phyloP scores from a whole-genome alignment of 2,329 filamentous ascomycete species.

The Ceratocystis papillata region DNA sequence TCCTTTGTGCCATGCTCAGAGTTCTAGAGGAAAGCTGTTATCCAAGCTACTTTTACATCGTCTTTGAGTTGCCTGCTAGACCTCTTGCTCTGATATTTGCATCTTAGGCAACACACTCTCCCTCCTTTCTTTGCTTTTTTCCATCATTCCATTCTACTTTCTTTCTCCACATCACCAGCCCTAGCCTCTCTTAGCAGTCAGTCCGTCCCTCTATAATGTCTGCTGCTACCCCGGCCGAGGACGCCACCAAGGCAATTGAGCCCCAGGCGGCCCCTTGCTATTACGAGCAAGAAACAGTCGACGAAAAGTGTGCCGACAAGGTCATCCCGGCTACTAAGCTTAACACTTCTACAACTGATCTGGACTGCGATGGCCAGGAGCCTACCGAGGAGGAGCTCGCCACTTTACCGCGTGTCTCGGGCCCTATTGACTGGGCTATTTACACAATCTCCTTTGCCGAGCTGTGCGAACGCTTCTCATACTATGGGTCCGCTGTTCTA shows the following conservation, averaged over 20 bases:
- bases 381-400: conserved; percentile 52
- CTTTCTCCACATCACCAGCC: neutral
- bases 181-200: neutral
- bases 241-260: conserved; percentile 7
- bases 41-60: neutral
- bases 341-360: conserved; percentile 21
- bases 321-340: conserved; percentile 3
- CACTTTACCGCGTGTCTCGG: conserved; percentile 53
- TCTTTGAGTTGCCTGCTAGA: too few relatives aligned
- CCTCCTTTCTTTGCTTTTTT: neutral
- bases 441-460: conserved; percentile 64
- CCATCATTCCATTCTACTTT: neutral
- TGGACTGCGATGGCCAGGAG: conserved; percentile 30
- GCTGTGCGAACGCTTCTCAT: conserved; percentile 65
- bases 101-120: neutral
- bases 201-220: neutral
- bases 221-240: neutral
- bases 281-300: neutral
- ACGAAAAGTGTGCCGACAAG: conserved; percentile 24
- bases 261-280: conserved; percentile 1
- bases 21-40: neutral
- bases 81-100: neutral
- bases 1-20: neutral
- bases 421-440: conserved; percentile 52
- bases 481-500: conserved; percentile 60